phyloP scores from a whole-genome alignment of 495 filamentous ascomycete species.

The Xylaria cubensis region DNA sequence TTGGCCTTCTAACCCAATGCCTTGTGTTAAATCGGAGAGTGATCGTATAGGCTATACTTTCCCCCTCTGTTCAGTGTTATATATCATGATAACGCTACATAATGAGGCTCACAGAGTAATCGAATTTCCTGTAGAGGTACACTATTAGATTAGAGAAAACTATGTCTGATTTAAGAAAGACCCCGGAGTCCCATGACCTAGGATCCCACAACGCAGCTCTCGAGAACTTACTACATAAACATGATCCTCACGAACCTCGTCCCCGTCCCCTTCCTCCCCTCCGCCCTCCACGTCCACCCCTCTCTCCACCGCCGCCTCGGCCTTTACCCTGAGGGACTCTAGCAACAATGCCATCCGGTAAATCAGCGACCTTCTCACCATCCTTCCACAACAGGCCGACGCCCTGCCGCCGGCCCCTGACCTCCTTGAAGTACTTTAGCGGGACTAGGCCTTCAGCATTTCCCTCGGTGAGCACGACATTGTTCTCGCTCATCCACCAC shows the following conservation, averaged over 20 bases:
- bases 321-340: conserved; percentile 24
- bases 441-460: conserved; percentile 53
- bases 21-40: neutral
- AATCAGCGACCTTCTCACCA: conserved; percentile 64
- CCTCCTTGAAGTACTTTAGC: conserved; percentile 54
- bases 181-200: neutral
- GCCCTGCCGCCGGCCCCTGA: conserved; percentile 63
- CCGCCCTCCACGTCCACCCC: conserved; percentile 14
- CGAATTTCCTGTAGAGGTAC: neutral
- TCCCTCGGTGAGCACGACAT: conserved; percentile 67
- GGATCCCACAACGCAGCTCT: neutral
- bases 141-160: too few species aligned
- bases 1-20: neutral
- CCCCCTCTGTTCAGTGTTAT: neutral
- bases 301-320: conserved; percentile 21
- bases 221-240: neutral
- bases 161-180: neutral
- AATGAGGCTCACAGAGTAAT: neutral
- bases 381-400: conserved; percentile 71
- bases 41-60: neutral
- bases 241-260: neutral
- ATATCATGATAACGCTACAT: neutral
- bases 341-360: conserved; percentile 52
- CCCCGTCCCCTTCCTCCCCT: conserved; percentile 16
- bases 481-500: conserved; percentile 91